Conservation (phyloP, 2,329 filamentous ascomycete genomes). For the Talaromyces verruculosus region DNA sequence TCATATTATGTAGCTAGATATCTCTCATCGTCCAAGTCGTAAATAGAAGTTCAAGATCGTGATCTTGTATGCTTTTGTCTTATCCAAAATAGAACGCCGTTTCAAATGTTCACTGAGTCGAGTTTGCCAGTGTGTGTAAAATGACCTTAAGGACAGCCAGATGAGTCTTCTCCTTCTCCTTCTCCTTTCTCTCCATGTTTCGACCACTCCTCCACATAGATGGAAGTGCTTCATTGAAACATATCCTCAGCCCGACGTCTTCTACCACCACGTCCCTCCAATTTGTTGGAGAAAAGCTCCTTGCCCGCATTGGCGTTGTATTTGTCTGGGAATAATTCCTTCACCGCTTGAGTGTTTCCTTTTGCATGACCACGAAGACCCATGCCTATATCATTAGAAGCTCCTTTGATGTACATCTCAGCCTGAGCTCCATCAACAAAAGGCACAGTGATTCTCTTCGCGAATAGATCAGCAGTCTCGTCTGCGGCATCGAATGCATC, state of each 20-base stretch:
- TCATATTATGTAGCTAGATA: constrained; percentile 2
- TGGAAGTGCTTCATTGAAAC: constrained; percentile 55
- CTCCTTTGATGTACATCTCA: constrained; percentile 60
- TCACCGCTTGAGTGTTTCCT: constrained; percentile 61
- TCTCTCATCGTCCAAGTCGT: neutral
- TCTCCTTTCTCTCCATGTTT: neutral
- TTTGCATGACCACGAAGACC: constrained; percentile 52
- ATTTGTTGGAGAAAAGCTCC: constrained; percentile 65
- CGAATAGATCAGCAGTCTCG: constrained; percentile 54
- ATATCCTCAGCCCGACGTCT: constrained; percentile 71
- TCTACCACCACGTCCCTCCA: constrained; percentile 58
- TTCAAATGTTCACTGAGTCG: neutral
- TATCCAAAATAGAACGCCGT: neutral
- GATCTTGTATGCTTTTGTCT: neutral
- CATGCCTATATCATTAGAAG: constrained; percentile 46
- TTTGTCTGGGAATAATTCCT: constrained; percentile 69
- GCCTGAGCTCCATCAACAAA: constrained; percentile 48
- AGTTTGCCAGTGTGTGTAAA: neutral
- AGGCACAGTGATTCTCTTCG: constrained; percentile 51
- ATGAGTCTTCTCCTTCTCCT: neutral
- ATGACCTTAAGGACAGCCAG: neutral
- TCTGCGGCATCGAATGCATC: constrained; percentile 56
- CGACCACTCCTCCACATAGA: neutral
- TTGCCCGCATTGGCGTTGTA: constrained; percentile 61
- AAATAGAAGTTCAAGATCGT: neutral